Percentiles rank a stretch among this genome's conserved stretches.
Conservation (phyloP, 2,329 filamentous ascomycete species). For the Paracoccidioides brasiliensis region DNA sequence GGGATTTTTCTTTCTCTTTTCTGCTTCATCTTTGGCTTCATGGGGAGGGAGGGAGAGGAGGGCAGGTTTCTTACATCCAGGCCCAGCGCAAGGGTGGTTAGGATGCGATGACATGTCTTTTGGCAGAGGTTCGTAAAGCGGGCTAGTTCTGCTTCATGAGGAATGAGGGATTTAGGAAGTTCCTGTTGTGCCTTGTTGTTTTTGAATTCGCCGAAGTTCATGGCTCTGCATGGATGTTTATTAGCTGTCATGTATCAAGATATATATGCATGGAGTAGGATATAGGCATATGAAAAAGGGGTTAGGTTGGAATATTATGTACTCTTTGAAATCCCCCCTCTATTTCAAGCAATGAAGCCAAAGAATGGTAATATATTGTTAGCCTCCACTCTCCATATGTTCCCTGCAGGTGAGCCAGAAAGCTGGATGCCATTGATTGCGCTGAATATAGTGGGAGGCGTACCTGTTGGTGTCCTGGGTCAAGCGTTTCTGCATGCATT, state of each 20-base stretch:
- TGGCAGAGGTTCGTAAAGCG: constrained; percentile 61
- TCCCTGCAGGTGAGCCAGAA: neutral
- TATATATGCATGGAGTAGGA: neutral
- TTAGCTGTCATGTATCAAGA: neutral
- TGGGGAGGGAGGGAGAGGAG: neutral
- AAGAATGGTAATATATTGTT: neutral
- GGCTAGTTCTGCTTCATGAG: constrained; percentile 48
- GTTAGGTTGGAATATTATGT: constrained; percentile 13
- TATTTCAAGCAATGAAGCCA: constrained; percentile 21
- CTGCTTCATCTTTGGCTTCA: neutral
- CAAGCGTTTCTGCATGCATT: constrained; percentile 78
- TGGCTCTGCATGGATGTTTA: constrained; percentile 46
- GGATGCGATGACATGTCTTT: constrained; percentile 55
- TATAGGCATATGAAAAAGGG: neutral
- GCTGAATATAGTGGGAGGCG: constrained; percentile 11
- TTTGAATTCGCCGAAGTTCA: constrained; percentile 77
- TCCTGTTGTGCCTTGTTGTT: constrained; percentile 60
- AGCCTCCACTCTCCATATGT: neutral
- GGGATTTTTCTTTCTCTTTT: neutral
- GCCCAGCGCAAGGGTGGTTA: constrained; percentile 65
- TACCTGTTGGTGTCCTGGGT: constrained; percentile 69
- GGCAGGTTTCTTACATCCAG: constrained; percentile 42
- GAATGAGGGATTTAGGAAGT: constrained; percentile 51
- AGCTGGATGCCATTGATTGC: neutral
- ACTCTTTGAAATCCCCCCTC: constrained; percentile 85